Evolutionary conservation across 176 grass and related monocot genomes (phyloP).

Genomic region (Juncus effusus): DNA sequence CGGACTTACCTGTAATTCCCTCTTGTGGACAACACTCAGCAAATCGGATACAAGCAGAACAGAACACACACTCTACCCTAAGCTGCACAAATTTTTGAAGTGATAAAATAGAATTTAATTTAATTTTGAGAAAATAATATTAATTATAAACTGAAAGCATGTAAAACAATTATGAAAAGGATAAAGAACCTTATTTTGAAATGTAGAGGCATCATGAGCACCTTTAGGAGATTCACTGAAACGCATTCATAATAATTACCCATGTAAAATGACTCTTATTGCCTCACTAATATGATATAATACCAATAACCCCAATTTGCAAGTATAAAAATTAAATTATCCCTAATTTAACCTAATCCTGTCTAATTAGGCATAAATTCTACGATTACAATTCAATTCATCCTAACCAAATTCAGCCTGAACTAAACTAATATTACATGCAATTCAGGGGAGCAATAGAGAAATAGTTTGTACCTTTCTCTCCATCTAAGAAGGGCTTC

Average conservation of each 20-base stretch:
- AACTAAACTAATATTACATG: too few species aligned
- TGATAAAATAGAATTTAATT: slow-evolving; percentile 21
- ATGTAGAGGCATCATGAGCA: slow-evolving; percentile 84
- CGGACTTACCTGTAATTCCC: slow-evolving; percentile 70
- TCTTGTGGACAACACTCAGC: slow-evolving; percentile 87
- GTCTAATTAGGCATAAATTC: not conserved
- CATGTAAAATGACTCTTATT: slow-evolving; percentile 20
- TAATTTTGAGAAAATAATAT: slow-evolving; percentile 19
- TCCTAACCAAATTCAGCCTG: not conserved
- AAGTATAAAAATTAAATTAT: not conserved
- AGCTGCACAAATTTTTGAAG: slow-evolving; percentile 43
- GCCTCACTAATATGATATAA: not conserved
- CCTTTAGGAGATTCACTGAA: slow-evolving; percentile 92
- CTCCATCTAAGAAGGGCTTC: slow-evolving; percentile 99
- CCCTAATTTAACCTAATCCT: not conserved
- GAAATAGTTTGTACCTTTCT: slow-evolving; percentile 56
- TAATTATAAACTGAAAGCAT: slow-evolving; percentile 5
- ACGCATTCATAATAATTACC: slow-evolving; percentile 32
- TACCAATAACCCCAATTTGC: slow-evolving; percentile 9
- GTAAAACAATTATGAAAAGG: slow-evolving; percentile 2
- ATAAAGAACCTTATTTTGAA: slow-evolving; percentile 81
- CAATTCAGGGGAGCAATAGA: too few species aligned
- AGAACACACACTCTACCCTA: slow-evolving; percentile 98
- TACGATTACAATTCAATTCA: not conserved
- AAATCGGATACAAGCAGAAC: slow-evolving; percentile 94